Conservation (phyloP, 164 flowering plant species). For the Berberis thunbergii region DNA sequence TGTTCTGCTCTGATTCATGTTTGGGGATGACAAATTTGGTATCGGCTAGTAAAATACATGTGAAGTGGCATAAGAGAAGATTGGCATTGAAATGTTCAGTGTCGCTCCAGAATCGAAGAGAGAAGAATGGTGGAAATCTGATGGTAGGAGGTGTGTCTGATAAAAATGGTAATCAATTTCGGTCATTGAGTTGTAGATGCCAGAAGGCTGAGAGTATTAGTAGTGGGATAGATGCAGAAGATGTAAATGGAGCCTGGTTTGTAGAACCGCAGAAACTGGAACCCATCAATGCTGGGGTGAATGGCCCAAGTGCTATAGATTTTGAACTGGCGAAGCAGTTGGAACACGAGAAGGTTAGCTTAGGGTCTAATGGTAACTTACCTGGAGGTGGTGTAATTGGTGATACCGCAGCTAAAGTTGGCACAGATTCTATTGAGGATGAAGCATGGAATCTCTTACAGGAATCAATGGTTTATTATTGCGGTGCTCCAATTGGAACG, state of each 20-base stretch:
- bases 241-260: conserved; percentile 20
- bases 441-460: conserved; percentile 69
- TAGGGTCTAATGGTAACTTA: conserved; percentile 12
- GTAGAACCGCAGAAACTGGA: conserved; percentile 6
- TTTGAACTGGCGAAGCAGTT: conserved; percentile 18
- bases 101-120: conserved; percentile 3
- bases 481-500: conserved; percentile 68
- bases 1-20: too few species aligned
- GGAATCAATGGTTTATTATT: conserved; percentile 54
- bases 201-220: conserved; percentile 29
- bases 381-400: conserved; percentile 12
- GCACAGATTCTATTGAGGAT: conserved; percentile 38
- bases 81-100: too few species aligned
- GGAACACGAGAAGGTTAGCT: conserved; percentile 20
- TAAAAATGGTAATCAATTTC: conserved; percentile 5
- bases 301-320: conserved; percentile 12
- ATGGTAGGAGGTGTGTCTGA: conserved; percentile 1
- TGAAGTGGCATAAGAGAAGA: too few species aligned
- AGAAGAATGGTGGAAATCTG: conserved; percentile 10
- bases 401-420: conserved; percentile 5
- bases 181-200: conserved; percentile 29
- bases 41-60: too few species aligned
- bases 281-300: conserved; percentile 14
- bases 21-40: too few species aligned
- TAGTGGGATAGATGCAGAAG: conserved; percentile 26